Conservation (phyloP, 345 rosid species). For the Eucalyptus marginata region DNA sequence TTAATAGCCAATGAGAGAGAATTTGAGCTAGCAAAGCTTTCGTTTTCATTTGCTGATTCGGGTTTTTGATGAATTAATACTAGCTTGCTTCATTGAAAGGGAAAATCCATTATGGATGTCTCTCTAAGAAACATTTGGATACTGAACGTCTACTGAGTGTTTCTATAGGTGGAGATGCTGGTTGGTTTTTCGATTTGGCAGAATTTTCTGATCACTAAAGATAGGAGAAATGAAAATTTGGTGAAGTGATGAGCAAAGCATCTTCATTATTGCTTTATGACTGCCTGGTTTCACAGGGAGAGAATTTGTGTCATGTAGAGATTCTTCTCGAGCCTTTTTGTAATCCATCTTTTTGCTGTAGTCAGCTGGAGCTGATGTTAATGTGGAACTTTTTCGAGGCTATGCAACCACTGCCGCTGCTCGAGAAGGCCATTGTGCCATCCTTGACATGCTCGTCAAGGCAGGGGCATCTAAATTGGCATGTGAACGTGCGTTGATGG, state of each 20-base stretch:
- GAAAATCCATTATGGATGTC: background rate
- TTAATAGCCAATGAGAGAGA: background rate
- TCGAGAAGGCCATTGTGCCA: conserved; percentile 15
- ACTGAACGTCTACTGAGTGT: background rate
- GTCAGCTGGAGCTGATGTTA: conserved; percentile 29
- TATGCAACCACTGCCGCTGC: conserved; percentile 29
- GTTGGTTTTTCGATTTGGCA: background rate
- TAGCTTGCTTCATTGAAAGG: background rate
- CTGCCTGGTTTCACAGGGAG: background rate
- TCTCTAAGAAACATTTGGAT: background rate
- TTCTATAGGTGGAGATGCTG: background rate
- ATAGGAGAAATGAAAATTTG: background rate
- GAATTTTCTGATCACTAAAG: background rate
- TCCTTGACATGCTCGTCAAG: conserved; percentile 25
- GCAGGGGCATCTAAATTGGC: conserved; percentile 23
- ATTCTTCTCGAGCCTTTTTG: background rate
- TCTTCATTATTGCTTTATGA: background rate
- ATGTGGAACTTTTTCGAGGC: conserved; percentile 21
- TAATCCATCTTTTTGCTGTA: background rate
- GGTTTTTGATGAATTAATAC: background rate
- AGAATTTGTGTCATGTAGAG: background rate
- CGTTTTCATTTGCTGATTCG: background rate
- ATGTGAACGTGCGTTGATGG: conserved; percentile 17
- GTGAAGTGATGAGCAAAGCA: background rate
- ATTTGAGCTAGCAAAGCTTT: background rate